Percentiles rank a stretch among this genome's conserved stretches.
phyloP scores from a whole-genome alignment of 176 grass and related monocot species.

The Triticum turgidum region DNA sequence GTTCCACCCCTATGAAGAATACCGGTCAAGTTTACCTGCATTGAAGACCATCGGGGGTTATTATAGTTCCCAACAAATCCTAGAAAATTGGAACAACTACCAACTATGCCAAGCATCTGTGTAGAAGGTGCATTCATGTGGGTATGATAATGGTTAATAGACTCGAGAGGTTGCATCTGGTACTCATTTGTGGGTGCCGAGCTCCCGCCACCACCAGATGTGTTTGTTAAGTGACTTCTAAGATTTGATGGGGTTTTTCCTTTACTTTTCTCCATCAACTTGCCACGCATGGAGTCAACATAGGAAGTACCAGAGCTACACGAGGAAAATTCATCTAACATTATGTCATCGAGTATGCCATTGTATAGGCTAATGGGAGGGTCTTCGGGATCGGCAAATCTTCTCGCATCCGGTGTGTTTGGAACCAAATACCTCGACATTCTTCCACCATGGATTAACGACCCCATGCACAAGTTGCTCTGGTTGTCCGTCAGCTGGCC shows the following conservation, averaged over 20 bases:
- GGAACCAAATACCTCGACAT: not conserved
- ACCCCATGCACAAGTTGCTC: constrained; percentile 9
- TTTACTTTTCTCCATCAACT: not conserved
- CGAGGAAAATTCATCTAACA: not conserved
- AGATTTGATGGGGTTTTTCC: not conserved
- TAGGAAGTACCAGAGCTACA: not conserved
- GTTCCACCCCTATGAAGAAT: not conserved
- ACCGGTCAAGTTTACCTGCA: too few species aligned
- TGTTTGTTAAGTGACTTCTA: not conserved
- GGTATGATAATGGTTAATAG: too few species aligned
- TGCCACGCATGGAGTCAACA: not conserved
- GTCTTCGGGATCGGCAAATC: not conserved
- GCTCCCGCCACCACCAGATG: not conserved
- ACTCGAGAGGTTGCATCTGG: not conserved
- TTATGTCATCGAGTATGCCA: not conserved
- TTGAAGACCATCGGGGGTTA: not conserved
- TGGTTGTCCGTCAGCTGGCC: not conserved
- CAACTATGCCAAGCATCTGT: too few species aligned
- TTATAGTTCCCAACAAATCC: not conserved
- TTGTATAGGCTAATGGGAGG: not conserved
- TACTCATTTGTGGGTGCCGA: not conserved
- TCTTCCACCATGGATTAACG: constrained; percentile 1
- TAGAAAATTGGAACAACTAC: too few species aligned
- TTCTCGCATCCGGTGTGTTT: not conserved
- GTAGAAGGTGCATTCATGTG: not conserved